Conservation (phyloP, 2,329 filamentous ascomycete genomes). For the Diaporthe sp. region DNA sequence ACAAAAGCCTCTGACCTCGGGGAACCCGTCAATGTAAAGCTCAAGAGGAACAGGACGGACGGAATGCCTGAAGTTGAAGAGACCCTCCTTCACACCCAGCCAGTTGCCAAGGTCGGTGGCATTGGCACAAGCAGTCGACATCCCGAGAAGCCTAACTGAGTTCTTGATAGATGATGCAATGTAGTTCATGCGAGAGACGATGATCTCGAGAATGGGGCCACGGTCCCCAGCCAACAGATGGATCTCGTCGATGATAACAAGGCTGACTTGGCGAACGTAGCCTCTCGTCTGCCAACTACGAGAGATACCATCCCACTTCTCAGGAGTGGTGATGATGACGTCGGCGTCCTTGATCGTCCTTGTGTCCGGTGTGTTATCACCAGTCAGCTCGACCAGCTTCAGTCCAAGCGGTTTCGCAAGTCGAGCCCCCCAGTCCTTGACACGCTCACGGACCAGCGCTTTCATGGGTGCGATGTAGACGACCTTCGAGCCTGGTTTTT, state of each 20-base stretch:
- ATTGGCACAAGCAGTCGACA: conserved; percentile 99
- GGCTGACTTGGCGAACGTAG: conserved; percentile 92
- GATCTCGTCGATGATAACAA: conserved; percentile 99
- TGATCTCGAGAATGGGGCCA: conserved; percentile 98
- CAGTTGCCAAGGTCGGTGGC: conserved; percentile 94
- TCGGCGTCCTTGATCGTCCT: conserved; percentile 95
- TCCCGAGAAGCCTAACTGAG: conserved; percentile 91
- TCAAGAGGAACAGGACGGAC: conserved; percentile 96
- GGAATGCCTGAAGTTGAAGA: conserved; percentile 98
- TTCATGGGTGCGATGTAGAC: conserved; percentile 99
- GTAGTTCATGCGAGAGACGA: conserved; percentile 96
- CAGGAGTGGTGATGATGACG: conserved; percentile 98
- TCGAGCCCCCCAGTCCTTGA: conserved; percentile 92
- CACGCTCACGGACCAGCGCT: conserved; percentile 93
- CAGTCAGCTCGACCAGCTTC: conserved; percentile 94
- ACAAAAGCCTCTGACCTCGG: conserved; percentile 94
- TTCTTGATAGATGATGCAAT: conserved; percentile 95
- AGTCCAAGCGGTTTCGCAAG: conserved; percentile 86
- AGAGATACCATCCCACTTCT: conserved; percentile 99
- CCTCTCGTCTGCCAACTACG: conserved; percentile 98
- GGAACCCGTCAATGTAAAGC: conserved; percentile 97
- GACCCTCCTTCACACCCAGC: conserved; percentile 93
- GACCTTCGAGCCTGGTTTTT: conserved; percentile 94
- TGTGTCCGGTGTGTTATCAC: conserved; percentile 97
- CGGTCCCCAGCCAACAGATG: conserved; percentile 96